These are phyloP conservation scores for Haplosporangium gracile DNA, from an alignment of 192 early-diverging fungal species.

Conservation along the genomic window DNA sequence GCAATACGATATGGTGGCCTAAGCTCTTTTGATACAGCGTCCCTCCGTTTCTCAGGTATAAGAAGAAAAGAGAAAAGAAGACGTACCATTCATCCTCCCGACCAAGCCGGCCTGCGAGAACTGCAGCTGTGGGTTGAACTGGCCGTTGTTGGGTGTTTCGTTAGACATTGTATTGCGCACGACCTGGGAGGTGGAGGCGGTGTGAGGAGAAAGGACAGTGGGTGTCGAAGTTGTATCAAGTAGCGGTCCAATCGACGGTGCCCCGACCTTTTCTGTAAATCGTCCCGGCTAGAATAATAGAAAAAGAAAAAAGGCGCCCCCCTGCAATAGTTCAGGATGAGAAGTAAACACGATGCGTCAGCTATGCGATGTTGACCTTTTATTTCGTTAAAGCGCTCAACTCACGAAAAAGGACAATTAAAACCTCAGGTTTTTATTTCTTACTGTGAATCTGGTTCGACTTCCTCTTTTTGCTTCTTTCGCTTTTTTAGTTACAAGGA, in stretches of 20 bases:
- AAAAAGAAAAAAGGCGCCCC: too few relatives aligned
- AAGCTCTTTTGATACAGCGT: not conserved
- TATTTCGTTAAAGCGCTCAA: not conserved
- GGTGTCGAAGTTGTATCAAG: not conserved
- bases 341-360: not conserved
- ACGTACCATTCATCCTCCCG: slow-evolving; percentile 51
- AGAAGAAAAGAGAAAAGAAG: not conserved
- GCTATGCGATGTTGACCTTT: not conserved
- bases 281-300: not conserved
- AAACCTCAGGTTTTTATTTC: not conserved
- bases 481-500: not conserved
- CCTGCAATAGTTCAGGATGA: too few relatives aligned
- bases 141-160: slow-evolving; percentile 44
- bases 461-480: not conserved
- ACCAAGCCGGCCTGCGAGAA: slow-evolving; percentile 44
- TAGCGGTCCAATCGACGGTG: not conserved
- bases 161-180: slow-evolving; percentile 44
- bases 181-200: slow-evolving; percentile 6
- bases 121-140: slow-evolving; percentile 51
- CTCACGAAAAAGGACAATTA: not conserved
- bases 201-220: not conserved
- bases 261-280: not conserved
- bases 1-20: not conserved
- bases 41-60: not conserved
- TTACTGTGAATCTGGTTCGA: not conserved